Evolutionary conservation across 768 basidiomycete species (phyloP).

Genomic region (Omphalotus guepiniiformis): DNA sequence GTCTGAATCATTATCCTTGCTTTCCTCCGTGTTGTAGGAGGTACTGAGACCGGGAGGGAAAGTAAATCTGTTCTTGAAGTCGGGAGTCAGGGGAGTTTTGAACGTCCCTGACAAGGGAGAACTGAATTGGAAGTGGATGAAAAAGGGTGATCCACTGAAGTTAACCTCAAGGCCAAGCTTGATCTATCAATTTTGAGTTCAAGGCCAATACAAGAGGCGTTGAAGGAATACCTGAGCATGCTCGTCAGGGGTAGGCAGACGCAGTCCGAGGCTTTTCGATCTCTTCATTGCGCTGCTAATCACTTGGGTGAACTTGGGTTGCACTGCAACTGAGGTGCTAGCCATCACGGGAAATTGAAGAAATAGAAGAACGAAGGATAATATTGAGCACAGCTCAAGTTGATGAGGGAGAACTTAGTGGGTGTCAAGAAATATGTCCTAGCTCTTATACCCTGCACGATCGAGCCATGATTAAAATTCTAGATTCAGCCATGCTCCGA

Average conservation of each 20-base stretch:
- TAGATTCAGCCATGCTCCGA: background rate
- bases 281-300: background rate
- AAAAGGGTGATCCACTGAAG: background rate
- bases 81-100: no score
- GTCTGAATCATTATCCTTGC: constrained; percentile 12
- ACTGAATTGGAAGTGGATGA: background rate
- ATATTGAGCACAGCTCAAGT: background rate
- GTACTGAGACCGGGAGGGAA: background rate
- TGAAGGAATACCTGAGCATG: background rate
- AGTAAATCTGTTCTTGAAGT: background rate
- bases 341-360: background rate
- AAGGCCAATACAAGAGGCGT: background rate
- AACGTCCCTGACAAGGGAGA: background rate
- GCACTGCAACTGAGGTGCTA: background rate
- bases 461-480: no score
- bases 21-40: background rate
- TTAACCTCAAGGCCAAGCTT: background rate
- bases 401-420: background rate
- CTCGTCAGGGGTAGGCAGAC: background rate
- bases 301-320: background rate
- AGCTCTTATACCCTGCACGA: background rate
- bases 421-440: background rate
- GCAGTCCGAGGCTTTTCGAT: background rate
- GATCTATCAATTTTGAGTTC: background rate
- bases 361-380: background rate